Conservation (phyloP, 2,329 filamentous ascomycete species). For the Monascus ruber region DNA sequence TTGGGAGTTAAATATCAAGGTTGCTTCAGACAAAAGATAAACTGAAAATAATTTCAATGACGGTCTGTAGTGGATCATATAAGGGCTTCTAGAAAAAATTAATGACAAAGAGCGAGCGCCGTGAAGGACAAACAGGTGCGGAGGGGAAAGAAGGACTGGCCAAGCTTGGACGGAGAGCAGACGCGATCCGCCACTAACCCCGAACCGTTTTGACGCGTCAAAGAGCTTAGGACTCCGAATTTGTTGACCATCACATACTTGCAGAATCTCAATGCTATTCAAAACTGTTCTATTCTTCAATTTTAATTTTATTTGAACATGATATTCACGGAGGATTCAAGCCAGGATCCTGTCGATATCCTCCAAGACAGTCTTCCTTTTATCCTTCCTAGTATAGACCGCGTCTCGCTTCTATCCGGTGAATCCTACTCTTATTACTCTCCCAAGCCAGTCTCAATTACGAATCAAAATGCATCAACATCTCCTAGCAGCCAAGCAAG, state of each 20-base stretch:
- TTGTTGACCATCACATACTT: neutral
- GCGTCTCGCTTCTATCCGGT: conserved; percentile 47
- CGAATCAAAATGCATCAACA: conserved; percentile 26
- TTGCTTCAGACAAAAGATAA: neutral
- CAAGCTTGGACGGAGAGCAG: conserved; percentile 11
- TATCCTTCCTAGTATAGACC: conserved; percentile 59
- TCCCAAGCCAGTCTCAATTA: conserved; percentile 51
- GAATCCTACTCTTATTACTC: conserved; percentile 63
- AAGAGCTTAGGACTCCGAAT: neutral
- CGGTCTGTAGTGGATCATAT: too few species aligned
- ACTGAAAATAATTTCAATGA: neutral
- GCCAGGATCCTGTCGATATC: conserved; percentile 13
- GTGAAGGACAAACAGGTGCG: conserved; percentile 2
- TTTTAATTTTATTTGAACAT: conserved; percentile 1
- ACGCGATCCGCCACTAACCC: conserved; percentile 22
- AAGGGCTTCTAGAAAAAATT: neutral
- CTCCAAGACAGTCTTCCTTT: conserved; percentile 37
- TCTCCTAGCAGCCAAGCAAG: conserved; percentile 14
- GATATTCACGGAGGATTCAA: conserved; percentile 23
- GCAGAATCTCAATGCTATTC: conserved; percentile 1
- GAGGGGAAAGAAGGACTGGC: conserved; percentile 12
- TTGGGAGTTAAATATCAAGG: neutral
- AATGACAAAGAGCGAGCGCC: conserved; percentile 7
- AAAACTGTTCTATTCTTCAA: conserved; percentile 1
- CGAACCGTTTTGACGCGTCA: conserved; percentile 24